phyloP scores from a whole-genome alignment of 2,329 filamentous ascomycete species.

The Emergomyces orientalis region DNA sequence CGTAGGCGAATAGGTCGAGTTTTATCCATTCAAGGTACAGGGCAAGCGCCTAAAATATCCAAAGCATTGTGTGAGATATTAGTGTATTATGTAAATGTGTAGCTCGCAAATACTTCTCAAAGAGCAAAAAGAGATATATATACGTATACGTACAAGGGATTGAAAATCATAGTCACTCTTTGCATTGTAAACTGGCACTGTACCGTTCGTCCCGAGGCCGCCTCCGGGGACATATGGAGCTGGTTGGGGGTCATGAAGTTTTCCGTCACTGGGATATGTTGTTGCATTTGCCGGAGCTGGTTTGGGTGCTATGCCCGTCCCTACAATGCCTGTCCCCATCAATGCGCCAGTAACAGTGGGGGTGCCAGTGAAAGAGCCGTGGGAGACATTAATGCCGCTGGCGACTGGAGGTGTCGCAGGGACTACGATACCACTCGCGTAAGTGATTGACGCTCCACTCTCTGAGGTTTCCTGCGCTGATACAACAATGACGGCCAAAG shows the following conservation, averaged over 20 bases:
- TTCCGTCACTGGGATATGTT: constrained; percentile 62
- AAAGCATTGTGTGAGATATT: not conserved
- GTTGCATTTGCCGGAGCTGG: constrained; percentile 54
- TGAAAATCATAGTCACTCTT: constrained; percentile 78
- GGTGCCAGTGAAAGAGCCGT: constrained; percentile 59
- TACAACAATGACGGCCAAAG: not conserved
- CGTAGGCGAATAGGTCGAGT: constrained; percentile 71
- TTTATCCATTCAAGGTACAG: constrained; percentile 81
- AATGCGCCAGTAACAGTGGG: constrained; percentile 62
- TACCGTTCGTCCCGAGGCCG: constrained; percentile 69
- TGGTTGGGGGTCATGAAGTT: constrained; percentile 57
- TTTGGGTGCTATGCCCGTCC: constrained; percentile 48
- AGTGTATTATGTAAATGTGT: not conserved
- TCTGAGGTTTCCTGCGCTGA: not conserved
- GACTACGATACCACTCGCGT: constrained; percentile 11
- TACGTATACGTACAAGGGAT: constrained; percentile 45
- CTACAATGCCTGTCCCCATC: constrained; percentile 43
- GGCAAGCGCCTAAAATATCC: constrained; percentile 46
- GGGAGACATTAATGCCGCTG: constrained; percentile 24
- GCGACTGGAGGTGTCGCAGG: constrained; percentile 11
- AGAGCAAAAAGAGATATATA: not conserved
- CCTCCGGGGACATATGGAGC: constrained; percentile 64
- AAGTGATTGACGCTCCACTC: constrained; percentile 8
- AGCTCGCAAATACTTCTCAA: not conserved
- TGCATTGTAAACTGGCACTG: constrained; percentile 63